Percentiles rank a stretch among this genome's conserved stretches.
phyloP scores from a whole-genome alignment of 2,329 filamentous ascomycete genomes.

The Hymenoscyphus fructigenus region DNA sequence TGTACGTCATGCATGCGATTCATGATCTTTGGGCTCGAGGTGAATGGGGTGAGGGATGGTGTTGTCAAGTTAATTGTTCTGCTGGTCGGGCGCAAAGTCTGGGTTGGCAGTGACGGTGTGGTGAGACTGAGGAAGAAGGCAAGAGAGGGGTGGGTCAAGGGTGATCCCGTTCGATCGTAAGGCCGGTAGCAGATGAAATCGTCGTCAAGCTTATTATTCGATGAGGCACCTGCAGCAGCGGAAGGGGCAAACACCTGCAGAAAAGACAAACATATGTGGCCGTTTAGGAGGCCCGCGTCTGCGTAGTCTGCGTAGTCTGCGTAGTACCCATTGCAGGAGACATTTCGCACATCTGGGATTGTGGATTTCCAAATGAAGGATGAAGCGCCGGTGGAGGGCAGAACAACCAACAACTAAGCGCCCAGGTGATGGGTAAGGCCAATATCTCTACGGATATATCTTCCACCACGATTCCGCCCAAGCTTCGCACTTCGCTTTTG shows the following conservation, averaged over 20 bases:
- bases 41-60: neutral
- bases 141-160: constrained; percentile 6
- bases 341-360: neutral
- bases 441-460: constrained; percentile 4
- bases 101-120: neutral
- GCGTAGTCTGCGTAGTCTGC: neutral
- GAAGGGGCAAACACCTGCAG: constrained; percentile 14
- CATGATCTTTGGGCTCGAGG: constrained; percentile 19
- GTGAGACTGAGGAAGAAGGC: neutral
- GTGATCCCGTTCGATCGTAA: constrained; percentile 6
- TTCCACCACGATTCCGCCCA: neutral
- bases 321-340: neutral
- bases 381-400: neutral
- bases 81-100: constrained; percentile 9
- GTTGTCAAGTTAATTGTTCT: neutral
- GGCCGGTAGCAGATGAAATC: constrained; percentile 11
- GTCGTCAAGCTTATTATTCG: constrained; percentile 16
- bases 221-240: constrained; percentile 10
- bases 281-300: constrained; percentile 11
- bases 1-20: constrained; percentile 22
- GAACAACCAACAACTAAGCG: neutral
- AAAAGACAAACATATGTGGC: constrained; percentile 14
- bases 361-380: neutral
- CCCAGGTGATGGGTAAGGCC: neutral
- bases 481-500: neutral